Evolutionary conservation across 169 alveolate species (phyloP), one percentile per base, ranked within the genome.

Genomic region (Plasmodium ovale): DNA sequence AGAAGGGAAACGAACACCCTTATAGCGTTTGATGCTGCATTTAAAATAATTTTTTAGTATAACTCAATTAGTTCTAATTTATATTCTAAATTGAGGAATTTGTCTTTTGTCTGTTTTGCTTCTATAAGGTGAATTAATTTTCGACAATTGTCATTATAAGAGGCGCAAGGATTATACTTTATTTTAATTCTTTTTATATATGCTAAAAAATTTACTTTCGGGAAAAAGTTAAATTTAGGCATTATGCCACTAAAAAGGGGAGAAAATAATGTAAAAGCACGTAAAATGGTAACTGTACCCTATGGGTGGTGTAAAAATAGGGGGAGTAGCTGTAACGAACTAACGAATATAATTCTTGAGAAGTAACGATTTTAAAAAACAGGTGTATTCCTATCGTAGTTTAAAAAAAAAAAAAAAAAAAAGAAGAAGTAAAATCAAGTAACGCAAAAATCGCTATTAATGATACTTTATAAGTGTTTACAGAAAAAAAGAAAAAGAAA

Each of bases 151-250:
- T 79, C 89, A 65, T 79, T 79, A 62, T 79, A 79, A 10, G 79
- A 29, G 25, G 60, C 77, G 37, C 89, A 62, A n/a, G 89, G 89
- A 58, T 79, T 79, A 42, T 79, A 79, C 51, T 51, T 79, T 79
- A 79, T 49, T 35, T 53, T 79, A 62, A 79, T 79, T 49, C 29
- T 64, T 79, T 79, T 79, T 56, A 79, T 65, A 42, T 79, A 79
- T 35, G 89, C 89, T 35, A 79, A 37, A 31, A 79, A 79, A 79
- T 79, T 79, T 51, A 79, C 82, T 39, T 79, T 64, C 37, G 89
- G 89, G 44, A 79, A 79, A 68, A 79, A 79, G 69, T 79, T 79
- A 79, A 79, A 79, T 68, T 79, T 79, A 27, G 89, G 89, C 89
- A 79, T 79, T 79, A 79, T 79, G 16, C 16, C 16, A 14, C 12